Conservation (phyloP, 441 rosid genomes). For the Mallotus japonicus region DNA sequence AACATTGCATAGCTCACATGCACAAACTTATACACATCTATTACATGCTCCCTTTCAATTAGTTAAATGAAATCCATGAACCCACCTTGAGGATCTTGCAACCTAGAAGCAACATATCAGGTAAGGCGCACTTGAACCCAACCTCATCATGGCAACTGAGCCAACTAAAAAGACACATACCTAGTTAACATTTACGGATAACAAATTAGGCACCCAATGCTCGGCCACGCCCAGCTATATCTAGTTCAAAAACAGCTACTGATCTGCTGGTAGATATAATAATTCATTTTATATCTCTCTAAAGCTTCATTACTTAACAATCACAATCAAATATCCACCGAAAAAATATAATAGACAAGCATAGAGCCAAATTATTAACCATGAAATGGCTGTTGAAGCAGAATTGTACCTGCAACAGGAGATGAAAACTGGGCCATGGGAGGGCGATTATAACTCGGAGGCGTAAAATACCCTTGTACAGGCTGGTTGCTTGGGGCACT, state of each 20-base stretch:
- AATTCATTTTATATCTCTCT: no score
- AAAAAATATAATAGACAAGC: not conserved
- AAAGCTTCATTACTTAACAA: no score
- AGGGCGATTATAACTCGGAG: slow-evolving; percentile 31
- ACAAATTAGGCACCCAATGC: not conserved
- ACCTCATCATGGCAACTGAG: not conserved
- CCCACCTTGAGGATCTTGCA: not conserved
- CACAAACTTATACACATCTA: not conserved
- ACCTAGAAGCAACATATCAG: not conserved
- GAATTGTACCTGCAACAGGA: slow-evolving; percentile 35
- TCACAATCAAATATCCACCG: no score
- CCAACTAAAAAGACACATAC: not conserved
- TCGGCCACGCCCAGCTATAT: not conserved
- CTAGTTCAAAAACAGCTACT: not conserved
- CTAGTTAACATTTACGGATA: not conserved
- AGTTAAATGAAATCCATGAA: not conserved
- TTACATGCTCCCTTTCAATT: not conserved
- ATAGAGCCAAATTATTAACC: not conserved
- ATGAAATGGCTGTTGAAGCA: not conserved
- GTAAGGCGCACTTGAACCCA: not conserved
- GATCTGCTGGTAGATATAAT: not conserved
- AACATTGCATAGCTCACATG: no score
- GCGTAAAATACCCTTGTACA: slow-evolving; percentile 28
- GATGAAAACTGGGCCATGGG: slow-evolving; percentile 27
- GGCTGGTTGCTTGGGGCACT: slow-evolving; percentile 29